Base-by-base conservation (phyloP, 1,284 basidiomycete genomes). In the Mycena citricolor region DNA sequence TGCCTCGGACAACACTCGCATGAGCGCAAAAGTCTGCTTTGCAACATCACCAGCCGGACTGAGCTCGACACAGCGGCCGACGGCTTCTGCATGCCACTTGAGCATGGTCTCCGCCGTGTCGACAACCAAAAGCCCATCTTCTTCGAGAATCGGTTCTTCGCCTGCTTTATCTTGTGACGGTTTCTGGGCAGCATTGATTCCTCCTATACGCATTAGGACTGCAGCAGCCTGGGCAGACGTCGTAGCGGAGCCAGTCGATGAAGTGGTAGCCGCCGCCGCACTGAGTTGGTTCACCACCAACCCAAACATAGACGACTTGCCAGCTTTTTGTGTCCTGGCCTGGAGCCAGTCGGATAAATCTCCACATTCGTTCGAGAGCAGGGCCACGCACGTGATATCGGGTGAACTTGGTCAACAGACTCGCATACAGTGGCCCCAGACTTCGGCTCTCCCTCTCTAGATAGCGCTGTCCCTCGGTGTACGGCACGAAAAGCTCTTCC, bases 401-500 rank as follows among this genome's bases (percentile, higher is more conserved):
- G 7, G 91, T 86, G 65, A 97, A 99, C 45, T 76, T 73, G 16
- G 74, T 67, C 25, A 99, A 71, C 52, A 90, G 78, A 13, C 71
- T 77, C 2, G 83, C 80, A 59, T 95, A 99, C 5, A 98, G 74
- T 42, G 90, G 83, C 0, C 84, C 82, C 36, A 99, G 65, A 60
- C 86, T 93, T 64, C 86, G 90, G 56, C 82, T 89, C 70, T 99
- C 97, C 25, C 83, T 81, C 59, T 99, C 97, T 4, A 99, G 75
- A 61, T 99, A 99, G 47, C 93, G 77, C 44, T 83, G 83, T 2
- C 90, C 92, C 64, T 97, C 94, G 5, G 88, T 88, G 63, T 97
- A 98, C 2, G 92, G 91, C 19, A 94, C 83, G 55, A 99, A 99
- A 13, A 99, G 78, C 62, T 99, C 97, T 54, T 98, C 97, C 77